Base-by-base conservation (phyloP, 2,329 filamentous ascomycete species). In the Cladosporium sp. region DNA sequence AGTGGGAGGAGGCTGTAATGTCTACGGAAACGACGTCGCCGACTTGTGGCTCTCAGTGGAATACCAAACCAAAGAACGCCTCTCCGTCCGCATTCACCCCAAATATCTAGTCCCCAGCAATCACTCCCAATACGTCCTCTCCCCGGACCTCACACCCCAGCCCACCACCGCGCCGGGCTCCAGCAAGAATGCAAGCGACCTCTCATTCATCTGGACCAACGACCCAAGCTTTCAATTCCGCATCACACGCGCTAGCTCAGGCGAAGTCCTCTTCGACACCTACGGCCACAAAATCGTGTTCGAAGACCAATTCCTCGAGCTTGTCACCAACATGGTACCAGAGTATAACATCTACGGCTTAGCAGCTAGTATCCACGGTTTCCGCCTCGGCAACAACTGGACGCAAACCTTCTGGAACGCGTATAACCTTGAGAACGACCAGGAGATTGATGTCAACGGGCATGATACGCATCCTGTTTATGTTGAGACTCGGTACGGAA, bases 331-430 rank as follows among this genome's bases (percentile, higher is more conserved):
- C 13, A 70, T 72, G 70, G 68, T 70, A 2, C 67, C 67, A 1
- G 64, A 75, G 26, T 75, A 75, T 65, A 75, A 76, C 60, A 69
- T 75, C 25, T 76, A 75, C 65, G 74, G 74, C 1, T 64, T 76
- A 2, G 73, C 73, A 10, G 74, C 73, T 32, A 71, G 70, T 46
- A 70, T 75, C 18, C 73, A 72, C 46, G 64, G 59, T 5, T 76
- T 76, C 67, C 66, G 73, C 5, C 65, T 75, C 7, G 72, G 73
- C 14, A 74, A 67, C 43, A 73, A 75, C 58, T 73, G 66, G 51
- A 76, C 75, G 5, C 73, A 75, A 64, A 75, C 73, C 2, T 73
- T 75, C 67, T 75, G 67, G 71, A 70, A 74, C 62, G 72, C 73
- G 1, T 74, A 73, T 58, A 73, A 75, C 39, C 65, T 71, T 7